Conservation (phyloP, 495 filamentous ascomycete species). For the Amorphotheca resinae region DNA sequence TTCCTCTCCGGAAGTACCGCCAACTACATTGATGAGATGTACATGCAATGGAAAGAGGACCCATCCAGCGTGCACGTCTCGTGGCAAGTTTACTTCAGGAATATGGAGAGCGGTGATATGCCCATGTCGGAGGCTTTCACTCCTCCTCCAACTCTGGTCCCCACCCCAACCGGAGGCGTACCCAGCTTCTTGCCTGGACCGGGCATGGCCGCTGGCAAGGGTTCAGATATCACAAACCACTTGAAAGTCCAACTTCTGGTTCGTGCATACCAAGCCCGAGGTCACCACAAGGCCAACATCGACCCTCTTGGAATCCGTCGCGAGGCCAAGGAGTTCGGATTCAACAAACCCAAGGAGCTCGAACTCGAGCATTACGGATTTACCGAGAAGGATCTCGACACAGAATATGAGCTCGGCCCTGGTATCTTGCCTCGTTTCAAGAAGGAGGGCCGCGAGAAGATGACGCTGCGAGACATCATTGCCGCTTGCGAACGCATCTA, state of each 20-base stretch:
- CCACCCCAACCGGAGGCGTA: slow-evolving; percentile 64
- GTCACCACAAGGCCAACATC: slow-evolving; percentile 95
- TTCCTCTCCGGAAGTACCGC: slow-evolving; percentile 91
- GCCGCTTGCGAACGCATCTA: slow-evolving; percentile 88
- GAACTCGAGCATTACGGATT: slow-evolving; percentile 89
- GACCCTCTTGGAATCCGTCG: slow-evolving; percentile 90
- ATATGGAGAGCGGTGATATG: slow-evolving; percentile 97
- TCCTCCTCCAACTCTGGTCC: slow-evolving; percentile 83
- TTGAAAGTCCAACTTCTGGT: slow-evolving; percentile 96
- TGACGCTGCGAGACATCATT: slow-evolving; percentile 93
- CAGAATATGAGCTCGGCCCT: slow-evolving; percentile 84
- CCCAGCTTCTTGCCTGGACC: slow-evolving; percentile 59
- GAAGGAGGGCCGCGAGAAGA: slow-evolving; percentile 75
- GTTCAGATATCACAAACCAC: slow-evolving; percentile 84
- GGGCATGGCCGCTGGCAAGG: slow-evolving; percentile 52
- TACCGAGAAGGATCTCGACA: slow-evolving; percentile 85
- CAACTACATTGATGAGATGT: slow-evolving; percentile 99
- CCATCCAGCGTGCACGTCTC: slow-evolving; percentile 90
- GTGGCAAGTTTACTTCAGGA: slow-evolving; percentile 98
- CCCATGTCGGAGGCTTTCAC: slow-evolving; percentile 93
- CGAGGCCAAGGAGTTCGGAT: slow-evolving; percentile 73
- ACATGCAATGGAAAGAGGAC: slow-evolving; percentile 90
- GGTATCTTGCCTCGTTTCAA: slow-evolving; percentile 94
- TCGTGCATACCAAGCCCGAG: slow-evolving; percentile 93
- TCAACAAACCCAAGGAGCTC: slow-evolving; percentile 82